Evolutionary conservation across 306 rosid species (phyloP), one percentile per base, ranked within the genome.

Genomic region (Vachellia pachyceras): DNA sequence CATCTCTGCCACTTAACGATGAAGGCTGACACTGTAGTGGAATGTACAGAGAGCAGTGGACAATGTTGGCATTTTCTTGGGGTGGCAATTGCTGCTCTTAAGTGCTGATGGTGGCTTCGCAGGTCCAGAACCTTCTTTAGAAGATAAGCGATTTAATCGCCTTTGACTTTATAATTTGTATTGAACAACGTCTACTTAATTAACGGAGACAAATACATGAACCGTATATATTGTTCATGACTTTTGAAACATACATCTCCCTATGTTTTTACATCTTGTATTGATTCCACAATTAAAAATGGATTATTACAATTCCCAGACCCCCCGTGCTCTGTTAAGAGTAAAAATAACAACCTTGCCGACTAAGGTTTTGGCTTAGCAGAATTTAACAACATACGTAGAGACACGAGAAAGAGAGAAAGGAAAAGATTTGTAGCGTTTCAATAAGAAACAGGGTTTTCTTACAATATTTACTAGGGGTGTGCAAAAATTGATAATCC

Each of bases 61-160:
- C 63, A 18, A 63, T 33, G 72, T 45, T 76, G 0, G 1, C n/a
- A 52, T 50, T 8, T 58, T 58, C 12, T 33, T 1, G 12, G 33
- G 37, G 64, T 46, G 61, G 80, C 65, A 65, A 64, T 64, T 64
- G 73, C 61, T 14, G 13, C 20, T 37, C 23, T 10, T 10, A 55
- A 79, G 40, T 71, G 33, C 33, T 29, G 72, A 37, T 0, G 71
- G 39, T 44, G 25, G 49, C 76, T 40, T 69, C 64, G 46, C 60
- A 58, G 15, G 6, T 4, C 65, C 35, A 58, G 65, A 58, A 58
- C 15, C 7, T 58, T 58, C 65, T 22, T 58, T 58, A 10, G 36
- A 58, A 58, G 65, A 58, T 22, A 58, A 58, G 65, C 36, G 11
- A 58, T 22, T 23, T 58, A 36, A 58, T 23, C 36, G 36, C 23